These are phyloP conservation scores for Acacia concinna DNA, from an alignment of 331 rosid species.

Conservation along the genomic window DNA sequence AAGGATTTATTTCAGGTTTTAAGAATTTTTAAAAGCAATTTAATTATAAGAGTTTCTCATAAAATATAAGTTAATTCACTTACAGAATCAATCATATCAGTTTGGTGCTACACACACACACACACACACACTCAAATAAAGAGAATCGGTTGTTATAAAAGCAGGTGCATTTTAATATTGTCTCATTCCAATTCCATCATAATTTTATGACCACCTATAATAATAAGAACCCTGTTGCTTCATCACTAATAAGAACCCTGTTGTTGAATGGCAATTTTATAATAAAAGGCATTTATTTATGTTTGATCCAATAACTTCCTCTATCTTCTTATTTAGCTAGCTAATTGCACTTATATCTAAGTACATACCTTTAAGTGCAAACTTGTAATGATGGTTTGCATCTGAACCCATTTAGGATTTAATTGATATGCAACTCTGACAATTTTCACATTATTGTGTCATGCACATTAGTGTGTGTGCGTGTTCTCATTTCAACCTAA, in stretches of 20 bases:
- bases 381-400: slow-evolving; percentile 36
- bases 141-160: slow-evolving; percentile 23
- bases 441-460: slow-evolving; percentile 18
- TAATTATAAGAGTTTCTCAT: neutral
- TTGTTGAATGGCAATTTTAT: neutral
- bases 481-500: neutral
- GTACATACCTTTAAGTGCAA: slow-evolving; percentile 47
- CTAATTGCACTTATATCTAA: slow-evolving; percentile 20
- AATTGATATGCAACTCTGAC: slow-evolving; percentile 29
- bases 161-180: slow-evolving; percentile 2
- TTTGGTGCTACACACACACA: neutral
- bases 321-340: slow-evolving; percentile 24
- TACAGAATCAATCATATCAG: neutral
- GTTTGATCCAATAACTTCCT: neutral
- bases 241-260: too few relatives aligned
- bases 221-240: neutral
- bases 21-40: neutral
- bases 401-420: slow-evolving; percentile 32
- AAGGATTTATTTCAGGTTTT: neutral
- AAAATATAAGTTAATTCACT: neutral
- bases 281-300: neutral
- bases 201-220: neutral
- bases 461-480: neutral
- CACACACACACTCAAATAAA: neutral
- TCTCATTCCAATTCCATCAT: slow-evolving; percentile 10